Conservation (phyloP, 768 basidiomycete species). For the Kwoniella europaea region DNA sequence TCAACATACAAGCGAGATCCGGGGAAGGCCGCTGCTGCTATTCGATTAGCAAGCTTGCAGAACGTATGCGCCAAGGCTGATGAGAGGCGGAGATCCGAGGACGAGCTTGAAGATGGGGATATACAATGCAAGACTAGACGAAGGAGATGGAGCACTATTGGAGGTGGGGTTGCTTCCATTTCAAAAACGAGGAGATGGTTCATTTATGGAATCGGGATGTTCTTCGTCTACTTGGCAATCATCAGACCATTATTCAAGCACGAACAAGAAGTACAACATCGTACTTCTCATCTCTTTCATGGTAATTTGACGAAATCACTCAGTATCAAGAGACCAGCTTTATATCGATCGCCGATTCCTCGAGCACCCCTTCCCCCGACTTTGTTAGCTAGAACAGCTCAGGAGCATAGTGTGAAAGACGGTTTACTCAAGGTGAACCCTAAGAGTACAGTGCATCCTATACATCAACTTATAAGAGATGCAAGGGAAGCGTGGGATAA, state of each 20-base stretch:
- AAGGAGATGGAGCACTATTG: not conserved
- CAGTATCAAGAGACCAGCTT: not conserved
- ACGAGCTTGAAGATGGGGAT: constrained; percentile 12
- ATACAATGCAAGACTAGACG: not conserved
- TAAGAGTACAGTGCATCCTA: constrained; percentile 50
- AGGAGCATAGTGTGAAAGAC: constrained; percentile 34
- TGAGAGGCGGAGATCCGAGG: not conserved
- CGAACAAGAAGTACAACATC: not conserved
- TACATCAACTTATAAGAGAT: constrained; percentile 54
- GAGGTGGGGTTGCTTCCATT: not conserved
- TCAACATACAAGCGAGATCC: constrained; percentile 13
- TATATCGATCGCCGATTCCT: not conserved
- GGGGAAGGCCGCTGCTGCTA: not conserved
- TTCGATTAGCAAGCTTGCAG: not conserved
- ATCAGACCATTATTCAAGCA: not conserved
- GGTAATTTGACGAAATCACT: not conserved
- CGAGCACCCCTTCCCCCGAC: constrained; percentile 13
- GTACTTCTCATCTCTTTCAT: not conserved
- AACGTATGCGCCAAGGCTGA: not conserved
- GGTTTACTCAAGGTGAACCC: constrained; percentile 53
- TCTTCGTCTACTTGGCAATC: not conserved
- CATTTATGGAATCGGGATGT: constrained; percentile 2
- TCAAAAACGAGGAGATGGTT: not conserved
- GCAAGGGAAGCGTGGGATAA: constrained; percentile 49
- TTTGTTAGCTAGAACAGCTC: constrained; percentile 4